Evolutionary conservation across 768 basidiomycete genomes (phyloP).

Genomic region (Brasilioporus rufonigricans): DNA sequence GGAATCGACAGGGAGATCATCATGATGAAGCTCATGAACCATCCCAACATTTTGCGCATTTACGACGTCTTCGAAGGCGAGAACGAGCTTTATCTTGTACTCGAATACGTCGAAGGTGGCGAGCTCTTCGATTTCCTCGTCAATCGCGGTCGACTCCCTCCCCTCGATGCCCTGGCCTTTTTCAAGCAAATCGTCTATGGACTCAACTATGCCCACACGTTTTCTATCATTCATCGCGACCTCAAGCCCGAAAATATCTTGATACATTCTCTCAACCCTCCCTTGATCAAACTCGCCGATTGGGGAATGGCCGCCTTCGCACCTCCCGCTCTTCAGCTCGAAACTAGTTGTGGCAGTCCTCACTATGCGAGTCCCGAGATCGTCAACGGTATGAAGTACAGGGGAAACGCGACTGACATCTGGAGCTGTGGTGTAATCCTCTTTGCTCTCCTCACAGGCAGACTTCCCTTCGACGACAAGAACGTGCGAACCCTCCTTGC

Average conservation of each 20-base stretch:
- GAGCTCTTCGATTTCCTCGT: slow-evolving; percentile 97
- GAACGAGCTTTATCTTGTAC: slow-evolving; percentile 85
- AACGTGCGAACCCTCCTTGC: slow-evolving; percentile 71
- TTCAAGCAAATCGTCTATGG: slow-evolving; percentile 96
- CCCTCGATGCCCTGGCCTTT: slow-evolving; percentile 81
- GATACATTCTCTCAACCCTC: slow-evolving; percentile 76
- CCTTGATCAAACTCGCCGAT: slow-evolving; percentile 93
- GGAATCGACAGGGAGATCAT: slow-evolving; percentile 94
- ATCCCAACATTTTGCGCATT: slow-evolving; percentile 93
- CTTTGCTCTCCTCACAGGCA: slow-evolving; percentile 84
- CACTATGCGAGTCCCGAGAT: slow-evolving; percentile 98
- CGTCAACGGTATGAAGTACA: slow-evolving; percentile 85
- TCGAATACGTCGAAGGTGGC: slow-evolving; percentile 95
- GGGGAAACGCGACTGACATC: slow-evolving; percentile 88
- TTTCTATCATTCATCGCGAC: slow-evolving; percentile 97
- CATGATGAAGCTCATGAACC: slow-evolving; percentile 99
- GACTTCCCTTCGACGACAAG: slow-evolving; percentile 93
- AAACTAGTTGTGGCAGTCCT: slow-evolving; percentile 95
- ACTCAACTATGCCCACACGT: slow-evolving; percentile 94
- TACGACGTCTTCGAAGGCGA: slow-evolving; percentile 96
- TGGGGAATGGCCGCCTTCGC: slow-evolving; percentile 99
- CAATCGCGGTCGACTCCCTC: slow-evolving; percentile 76
- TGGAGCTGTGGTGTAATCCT: slow-evolving; percentile 97
- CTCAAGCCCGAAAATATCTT: slow-evolving; percentile 98
- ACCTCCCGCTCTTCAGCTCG: slow-evolving; percentile 77